Evolutionary conservation across 164 flowering plant genomes (phyloP).

Genomic region (Liquidambar formosana): DNA sequence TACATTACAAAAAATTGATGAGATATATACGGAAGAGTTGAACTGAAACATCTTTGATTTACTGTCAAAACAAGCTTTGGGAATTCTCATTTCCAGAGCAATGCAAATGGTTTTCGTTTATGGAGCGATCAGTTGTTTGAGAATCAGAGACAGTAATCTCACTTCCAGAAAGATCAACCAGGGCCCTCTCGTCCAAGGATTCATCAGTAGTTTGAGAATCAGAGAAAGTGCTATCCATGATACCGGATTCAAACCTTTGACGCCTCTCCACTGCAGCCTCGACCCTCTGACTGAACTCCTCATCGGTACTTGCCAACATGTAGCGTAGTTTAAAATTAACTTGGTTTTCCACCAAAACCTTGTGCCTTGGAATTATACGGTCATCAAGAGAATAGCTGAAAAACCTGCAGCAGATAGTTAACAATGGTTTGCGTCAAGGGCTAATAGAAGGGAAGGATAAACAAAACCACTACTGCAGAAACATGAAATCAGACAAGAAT

Average conservation of each 20-base stretch:
- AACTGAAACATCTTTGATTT: conserved; percentile 5
- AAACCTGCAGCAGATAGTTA: conserved; percentile 52
- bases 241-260: conserved; percentile 54
- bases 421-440: not conserved
- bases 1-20: too few species aligned
- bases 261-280: conserved; percentile 64
- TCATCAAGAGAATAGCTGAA: conserved; percentile 89
- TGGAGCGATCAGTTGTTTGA: not conserved
- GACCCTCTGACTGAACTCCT: conserved; percentile 63
- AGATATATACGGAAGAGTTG: too few species aligned
- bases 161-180: not conserved
- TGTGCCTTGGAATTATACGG: conserved; percentile 82
- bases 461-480: not conserved
- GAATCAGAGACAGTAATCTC: not conserved
- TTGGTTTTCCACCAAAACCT: conserved; percentile 62
- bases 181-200: not conserved
- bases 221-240: conserved; percentile 11
- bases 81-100: not conserved
- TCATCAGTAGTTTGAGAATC: conserved; percentile 16
- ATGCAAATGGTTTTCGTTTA: not conserved
- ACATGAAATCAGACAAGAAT: not conserved
- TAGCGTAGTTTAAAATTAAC: conserved; percentile 72
- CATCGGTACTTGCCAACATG: conserved; percentile 73
- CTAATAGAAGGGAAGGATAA: not conserved
- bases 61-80: not conserved